These are phyloP conservation scores for Talaromyces sp. DNA, from an alignment of 2,329 filamentous ascomycete genomes.

Conservation along the genomic window DNA sequence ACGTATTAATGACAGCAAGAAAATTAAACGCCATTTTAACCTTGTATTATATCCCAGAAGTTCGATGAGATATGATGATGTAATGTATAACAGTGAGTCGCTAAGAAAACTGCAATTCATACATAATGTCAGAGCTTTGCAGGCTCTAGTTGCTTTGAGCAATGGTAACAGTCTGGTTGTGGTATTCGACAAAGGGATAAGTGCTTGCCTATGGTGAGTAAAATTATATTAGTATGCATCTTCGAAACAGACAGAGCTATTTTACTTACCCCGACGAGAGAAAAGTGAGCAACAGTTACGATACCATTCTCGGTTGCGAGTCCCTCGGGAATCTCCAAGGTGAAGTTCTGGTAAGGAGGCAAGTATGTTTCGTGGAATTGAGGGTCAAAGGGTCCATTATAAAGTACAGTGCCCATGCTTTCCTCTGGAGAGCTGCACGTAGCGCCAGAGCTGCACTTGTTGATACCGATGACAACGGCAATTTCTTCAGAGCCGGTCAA, in stretches of 20 bases:
- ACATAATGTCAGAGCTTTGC: neutral
- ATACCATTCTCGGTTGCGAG: constrained; percentile 21
- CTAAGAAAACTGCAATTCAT: neutral
- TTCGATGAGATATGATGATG: neutral
- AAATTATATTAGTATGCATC: neutral
- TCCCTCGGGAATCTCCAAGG: constrained; percentile 25
- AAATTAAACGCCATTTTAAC: neutral
- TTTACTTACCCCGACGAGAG: constrained; percentile 30
- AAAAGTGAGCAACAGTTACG: constrained; percentile 29
- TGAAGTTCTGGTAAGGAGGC: constrained; percentile 33
- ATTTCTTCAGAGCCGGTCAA: constrained; percentile 28
- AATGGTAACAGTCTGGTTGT: constrained; percentile 27
- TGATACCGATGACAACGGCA: constrained; percentile 30
- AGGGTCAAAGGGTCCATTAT: constrained; percentile 29
- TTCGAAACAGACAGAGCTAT: neutral
- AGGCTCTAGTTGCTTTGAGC: constrained; percentile 17
- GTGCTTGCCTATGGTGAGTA: constrained; percentile 22
- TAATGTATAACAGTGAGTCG: neutral
- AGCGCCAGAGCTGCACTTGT: constrained; percentile 22
- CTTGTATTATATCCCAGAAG: neutral
- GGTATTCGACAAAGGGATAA: constrained; percentile 24
- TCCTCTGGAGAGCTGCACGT: constrained; percentile 23
- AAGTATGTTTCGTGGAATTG: constrained; percentile 24
- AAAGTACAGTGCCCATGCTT: constrained; percentile 27
- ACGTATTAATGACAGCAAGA: neutral